phyloP scores from a whole-genome alignment of 129 eudicot genomes.

The Helianthus annuus region DNA sequence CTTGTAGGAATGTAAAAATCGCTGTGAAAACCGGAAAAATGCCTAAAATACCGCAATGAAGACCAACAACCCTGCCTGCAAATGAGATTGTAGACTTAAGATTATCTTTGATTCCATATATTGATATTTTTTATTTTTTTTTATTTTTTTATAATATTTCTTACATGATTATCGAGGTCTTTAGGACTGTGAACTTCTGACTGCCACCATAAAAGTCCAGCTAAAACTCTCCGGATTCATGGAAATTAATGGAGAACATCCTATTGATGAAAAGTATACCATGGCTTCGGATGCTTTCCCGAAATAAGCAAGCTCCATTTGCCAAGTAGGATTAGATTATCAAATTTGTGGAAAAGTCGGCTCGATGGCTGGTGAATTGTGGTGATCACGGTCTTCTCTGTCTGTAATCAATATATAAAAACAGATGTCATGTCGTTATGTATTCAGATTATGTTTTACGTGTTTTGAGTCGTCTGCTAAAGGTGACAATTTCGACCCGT shows the following conservation, averaged over 20 bases:
- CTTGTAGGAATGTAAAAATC: too few species aligned
- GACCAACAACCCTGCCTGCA: constrained; percentile 90
- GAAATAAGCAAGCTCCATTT: constrained; percentile 79
- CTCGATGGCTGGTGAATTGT: constrained; percentile 99
- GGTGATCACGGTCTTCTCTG: too few species aligned
- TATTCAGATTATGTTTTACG: neutral
- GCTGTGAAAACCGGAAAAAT: too few species aligned
- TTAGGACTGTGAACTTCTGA: constrained; percentile 66
- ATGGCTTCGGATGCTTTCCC: constrained; percentile 91
- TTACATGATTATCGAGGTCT: constrained; percentile 95
- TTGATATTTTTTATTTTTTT: neutral
- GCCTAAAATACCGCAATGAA: constrained; percentile 91
- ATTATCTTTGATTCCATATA: neutral
- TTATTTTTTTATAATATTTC: neutral
- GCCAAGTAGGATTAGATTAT: constrained; percentile 81
- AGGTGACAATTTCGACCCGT: neutral
- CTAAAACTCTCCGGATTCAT: constrained; percentile 96
- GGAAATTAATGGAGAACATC: constrained; percentile 84
- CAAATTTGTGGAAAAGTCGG: constrained; percentile 89
- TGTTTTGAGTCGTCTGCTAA: neutral
- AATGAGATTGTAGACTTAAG: neutral
- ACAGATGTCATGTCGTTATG: neutral
- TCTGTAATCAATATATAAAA: too few species aligned
- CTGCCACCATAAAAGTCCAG: constrained; percentile 98
- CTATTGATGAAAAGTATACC: constrained; percentile 85